Conservation (phyloP, 352 stramenopile species). For the Globisporangium iwayamae region DNA sequence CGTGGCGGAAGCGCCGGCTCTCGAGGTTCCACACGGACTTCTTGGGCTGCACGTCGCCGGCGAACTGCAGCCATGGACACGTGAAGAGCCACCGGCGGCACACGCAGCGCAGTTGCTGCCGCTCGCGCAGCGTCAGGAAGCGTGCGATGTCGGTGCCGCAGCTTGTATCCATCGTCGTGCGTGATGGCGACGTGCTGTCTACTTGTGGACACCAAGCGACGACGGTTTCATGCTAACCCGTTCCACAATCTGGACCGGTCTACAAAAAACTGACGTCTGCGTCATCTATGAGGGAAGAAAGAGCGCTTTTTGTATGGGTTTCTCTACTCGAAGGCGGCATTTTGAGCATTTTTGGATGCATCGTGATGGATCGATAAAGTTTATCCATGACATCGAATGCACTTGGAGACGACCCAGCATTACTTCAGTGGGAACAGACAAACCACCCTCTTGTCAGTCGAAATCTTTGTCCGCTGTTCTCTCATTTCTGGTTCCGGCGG, state of each 20-base stretch:
- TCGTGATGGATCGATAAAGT: background rate
- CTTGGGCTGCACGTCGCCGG: constrained; percentile 22
- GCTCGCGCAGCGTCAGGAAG: constrained; percentile 48
- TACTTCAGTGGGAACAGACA: too few species aligned
- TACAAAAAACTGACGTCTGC: background rate
- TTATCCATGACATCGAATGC: background rate
- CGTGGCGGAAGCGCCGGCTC: constrained; percentile 50
- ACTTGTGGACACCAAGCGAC: background rate
- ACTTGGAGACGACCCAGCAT: too few species aligned
- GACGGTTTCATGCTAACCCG: background rate
- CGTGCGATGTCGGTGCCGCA: constrained; percentile 25
- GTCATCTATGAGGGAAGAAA: background rate
- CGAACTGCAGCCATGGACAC: constrained; percentile 42
- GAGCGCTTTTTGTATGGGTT: background rate
- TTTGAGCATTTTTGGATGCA: background rate
- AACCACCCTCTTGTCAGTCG: background rate
- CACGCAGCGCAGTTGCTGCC: constrained; percentile 36
- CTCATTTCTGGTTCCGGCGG: constrained; percentile 4
- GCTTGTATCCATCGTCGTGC: constrained; percentile 27
- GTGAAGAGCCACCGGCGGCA: constrained; percentile 59
- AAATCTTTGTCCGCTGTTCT: background rate
- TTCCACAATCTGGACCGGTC: background rate
- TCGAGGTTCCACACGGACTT: constrained; percentile 54
- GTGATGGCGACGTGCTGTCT: background rate
- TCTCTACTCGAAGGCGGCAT: background rate